Evolutionary conservation across 2,329 filamentous ascomycete genomes (phyloP), one percentile per base, ranked within the genome.

Genomic region (Hymenoscyphus scutula): DNA sequence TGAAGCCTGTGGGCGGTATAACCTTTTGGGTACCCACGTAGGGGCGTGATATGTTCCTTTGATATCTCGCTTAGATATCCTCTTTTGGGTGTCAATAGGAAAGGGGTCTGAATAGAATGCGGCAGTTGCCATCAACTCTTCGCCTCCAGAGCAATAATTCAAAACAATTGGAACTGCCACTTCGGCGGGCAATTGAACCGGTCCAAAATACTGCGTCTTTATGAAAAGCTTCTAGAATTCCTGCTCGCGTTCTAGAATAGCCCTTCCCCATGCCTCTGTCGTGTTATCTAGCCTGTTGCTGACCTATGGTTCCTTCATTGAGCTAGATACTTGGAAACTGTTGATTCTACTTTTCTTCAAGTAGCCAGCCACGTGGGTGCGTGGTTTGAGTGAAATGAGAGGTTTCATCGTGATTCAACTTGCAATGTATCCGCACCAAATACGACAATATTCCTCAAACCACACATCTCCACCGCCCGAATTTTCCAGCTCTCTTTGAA

Each of bases 41-140:
- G 19, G 13, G 19, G 19, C 10, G 25, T 51, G 45, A 25, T 2
- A 17, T 37, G 34, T 51, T 29, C 34, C 58, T 59, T 53, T 53
- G 29, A 59, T 25, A 19, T 11, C 58, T 68, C 60, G 64, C 64
- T 65, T 66, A 68, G 19, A 25, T 38, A 30, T 32, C 62, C 64
- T 25, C 19, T 61, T 62, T 23, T 25, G 63, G 69, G 54, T 48
- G 51, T 68, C 58, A 68, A 70, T 70, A 70, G 66, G 64, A 69
- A 62, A 57, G 59, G 62, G 68, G 58, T 59, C 55, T 67, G 61
- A 68, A 69, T 70, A 67, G 58, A 54, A 64, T 30, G 30, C 53
- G 56, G 55, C 19, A 41, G 54, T 8, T 32, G 30, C 34, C 34
- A 59, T 25, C 23, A 4, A n/a, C 15, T n/a, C 41, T 54, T 27